Percentiles rank a stretch among this genome's conserved stretches.
phyloP scores from a whole-genome alignment of 2,329 filamentous ascomycete species.

The Westerdykella aurantiaca region DNA sequence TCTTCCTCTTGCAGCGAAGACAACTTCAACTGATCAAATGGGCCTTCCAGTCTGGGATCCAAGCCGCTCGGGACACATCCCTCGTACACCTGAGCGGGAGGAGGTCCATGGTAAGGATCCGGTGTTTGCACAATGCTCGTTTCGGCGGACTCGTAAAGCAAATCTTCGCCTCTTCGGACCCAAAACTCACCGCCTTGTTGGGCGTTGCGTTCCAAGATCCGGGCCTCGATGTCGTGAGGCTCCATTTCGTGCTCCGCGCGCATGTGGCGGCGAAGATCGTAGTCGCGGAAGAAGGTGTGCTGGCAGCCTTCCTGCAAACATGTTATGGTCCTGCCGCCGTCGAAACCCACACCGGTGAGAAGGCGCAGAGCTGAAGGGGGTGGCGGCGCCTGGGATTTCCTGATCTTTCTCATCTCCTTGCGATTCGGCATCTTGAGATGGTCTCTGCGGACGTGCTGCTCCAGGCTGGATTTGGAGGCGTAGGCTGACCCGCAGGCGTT shows the following conservation, averaged over 20 bases:
- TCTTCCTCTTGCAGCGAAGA: neutral
- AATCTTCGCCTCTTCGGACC: conserved; percentile 37
- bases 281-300: conserved; percentile 46
- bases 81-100: neutral
- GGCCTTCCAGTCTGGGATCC: neutral
- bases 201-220: conserved; percentile 38
- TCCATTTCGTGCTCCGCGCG: conserved; percentile 33
- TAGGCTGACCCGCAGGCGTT: conserved; percentile 72
- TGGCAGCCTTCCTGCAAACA: conserved; percentile 42
- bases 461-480: conserved; percentile 68
- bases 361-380: conserved; percentile 34
- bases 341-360: conserved; percentile 54
- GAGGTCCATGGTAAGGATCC: conserved; percentile 12
- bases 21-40: neutral
- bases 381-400: conserved; percentile 24
- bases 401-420: conserved; percentile 32
- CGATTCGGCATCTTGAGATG: conserved; percentile 60
- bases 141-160: conserved; percentile 19
- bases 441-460: conserved; percentile 77
- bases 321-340: conserved; percentile 43
- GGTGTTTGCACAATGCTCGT: conserved; percentile 32
- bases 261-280: conserved; percentile 52
- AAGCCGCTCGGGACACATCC: neutral
- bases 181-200: conserved; percentile 42
- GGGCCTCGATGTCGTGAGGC: conserved; percentile 20